Percentiles rank a stretch among this genome's conserved stretches.
Conservation (phyloP, 257 asterid species). For the Scutellaria barbata region DNA sequence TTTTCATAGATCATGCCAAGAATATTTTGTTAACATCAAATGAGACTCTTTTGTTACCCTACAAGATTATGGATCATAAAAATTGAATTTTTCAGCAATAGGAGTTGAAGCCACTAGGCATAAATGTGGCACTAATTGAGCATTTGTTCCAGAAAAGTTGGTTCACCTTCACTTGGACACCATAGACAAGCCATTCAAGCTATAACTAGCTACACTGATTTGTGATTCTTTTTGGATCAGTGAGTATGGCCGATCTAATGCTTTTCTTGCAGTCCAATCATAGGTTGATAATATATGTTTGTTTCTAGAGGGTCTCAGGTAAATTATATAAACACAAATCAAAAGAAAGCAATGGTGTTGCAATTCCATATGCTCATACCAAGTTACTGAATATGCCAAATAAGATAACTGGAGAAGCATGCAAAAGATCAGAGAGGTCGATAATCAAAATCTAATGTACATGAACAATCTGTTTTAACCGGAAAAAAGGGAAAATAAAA, state of each 20-base stretch:
- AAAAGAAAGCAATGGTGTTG: not conserved
- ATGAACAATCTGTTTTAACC: too few species aligned
- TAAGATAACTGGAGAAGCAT: not conserved
- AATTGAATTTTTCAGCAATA: not conserved
- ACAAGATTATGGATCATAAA: not conserved
- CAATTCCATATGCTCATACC: conserved; percentile 6
- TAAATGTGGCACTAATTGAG: not conserved
- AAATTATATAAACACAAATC: not conserved
- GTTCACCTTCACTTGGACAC: not conserved
- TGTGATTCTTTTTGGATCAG: not conserved
- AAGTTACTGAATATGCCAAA: conserved; percentile 3
- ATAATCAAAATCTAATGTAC: too few species aligned
- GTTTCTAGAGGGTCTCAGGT: not conserved
- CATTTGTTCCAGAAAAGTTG: not conserved
- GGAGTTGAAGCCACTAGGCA: not conserved
- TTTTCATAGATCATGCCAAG: not conserved
- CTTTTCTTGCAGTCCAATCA: not conserved
- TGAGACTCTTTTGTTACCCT: too few species aligned
- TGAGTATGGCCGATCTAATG: not conserved
- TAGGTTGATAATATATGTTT: not conserved
- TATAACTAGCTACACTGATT: not conserved
- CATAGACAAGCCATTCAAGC: conserved; percentile 3
- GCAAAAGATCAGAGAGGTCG: not conserved
- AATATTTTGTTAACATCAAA: not conserved
- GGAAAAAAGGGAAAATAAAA: not conserved